These are phyloP conservation scores for Erucastrum elatum DNA, from an alignment of 345 rosid species.

Conservation along the genomic window DNA sequence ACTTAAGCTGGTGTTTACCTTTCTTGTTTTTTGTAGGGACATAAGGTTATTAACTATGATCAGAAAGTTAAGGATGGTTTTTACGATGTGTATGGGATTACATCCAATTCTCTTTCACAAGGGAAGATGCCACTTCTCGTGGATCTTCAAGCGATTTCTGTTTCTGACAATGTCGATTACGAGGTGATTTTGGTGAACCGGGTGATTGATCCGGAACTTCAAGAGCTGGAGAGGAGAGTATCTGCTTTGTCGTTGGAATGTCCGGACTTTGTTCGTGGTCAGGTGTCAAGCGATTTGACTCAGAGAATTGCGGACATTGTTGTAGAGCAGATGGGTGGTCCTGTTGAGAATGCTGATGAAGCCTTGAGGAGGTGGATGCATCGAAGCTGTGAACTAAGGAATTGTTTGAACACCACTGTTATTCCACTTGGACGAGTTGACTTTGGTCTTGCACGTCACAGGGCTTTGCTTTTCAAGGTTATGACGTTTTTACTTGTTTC, in stretches of 20 bases:
- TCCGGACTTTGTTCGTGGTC: constrained; percentile 45
- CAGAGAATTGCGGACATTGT: constrained; percentile 88
- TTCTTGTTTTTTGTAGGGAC: constrained; percentile 51
- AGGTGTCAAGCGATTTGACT: constrained; percentile 56
- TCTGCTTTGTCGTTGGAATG: constrained; percentile 51
- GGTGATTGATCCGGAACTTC: constrained; percentile 64
- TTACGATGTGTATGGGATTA: constrained; percentile 72
- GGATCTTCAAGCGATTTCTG: constrained; percentile 75
- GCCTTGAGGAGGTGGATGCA: constrained; percentile 70
- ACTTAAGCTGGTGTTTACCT: constrained; percentile 14
- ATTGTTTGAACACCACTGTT: constrained; percentile 56
- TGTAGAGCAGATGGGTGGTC: constrained; percentile 94
- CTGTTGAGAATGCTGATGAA: constrained; percentile 81
- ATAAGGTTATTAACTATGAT: constrained; percentile 76
- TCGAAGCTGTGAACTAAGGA: constrained; percentile 62
- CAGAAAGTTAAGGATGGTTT: constrained; percentile 89
- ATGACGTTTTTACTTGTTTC: constrained; percentile 9
- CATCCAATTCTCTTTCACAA: constrained; percentile 56
- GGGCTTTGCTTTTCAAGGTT: constrained; percentile 98
- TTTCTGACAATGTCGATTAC: constrained; percentile 61
- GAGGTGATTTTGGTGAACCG: constrained; percentile 85
- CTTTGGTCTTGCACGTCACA: constrained; percentile 91
- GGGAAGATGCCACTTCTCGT: constrained; percentile 86
- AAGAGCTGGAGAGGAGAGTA: constrained; percentile 68
- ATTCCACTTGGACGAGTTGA: constrained; percentile 85